Evolutionary conservation across 176 grass and related monocot species (phyloP).

Genomic region (Secale cereale): DNA sequence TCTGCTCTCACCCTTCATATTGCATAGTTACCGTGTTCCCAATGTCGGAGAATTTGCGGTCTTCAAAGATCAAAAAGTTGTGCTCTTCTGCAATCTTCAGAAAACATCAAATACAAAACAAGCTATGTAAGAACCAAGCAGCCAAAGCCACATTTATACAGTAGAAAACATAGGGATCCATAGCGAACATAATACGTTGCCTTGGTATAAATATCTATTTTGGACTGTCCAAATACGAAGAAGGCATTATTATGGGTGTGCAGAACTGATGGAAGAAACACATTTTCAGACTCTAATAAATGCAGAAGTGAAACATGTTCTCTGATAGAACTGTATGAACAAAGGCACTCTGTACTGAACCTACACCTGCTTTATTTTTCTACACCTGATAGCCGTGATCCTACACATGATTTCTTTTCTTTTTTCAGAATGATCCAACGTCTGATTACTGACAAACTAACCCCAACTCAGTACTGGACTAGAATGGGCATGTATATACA

Average conservation of each 20-base stretch:
- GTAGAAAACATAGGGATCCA: background rate
- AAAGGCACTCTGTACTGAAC: background rate
- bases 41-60: slow-evolving; percentile 93
- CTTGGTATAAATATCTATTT: background rate
- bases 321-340: background rate
- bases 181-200: background rate
- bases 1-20: slow-evolving; percentile 77
- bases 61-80: slow-evolving; percentile 89
- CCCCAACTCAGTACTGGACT: background rate
- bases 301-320: background rate
- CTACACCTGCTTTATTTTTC: background rate
- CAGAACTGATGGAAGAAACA: background rate
- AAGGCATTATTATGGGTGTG: background rate
- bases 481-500: background rate
- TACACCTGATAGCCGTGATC: background rate
- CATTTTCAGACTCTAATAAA: background rate
- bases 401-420: background rate
- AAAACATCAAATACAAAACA: background rate
- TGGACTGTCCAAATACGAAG: background rate
- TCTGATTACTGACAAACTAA: background rate
- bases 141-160: background rate
- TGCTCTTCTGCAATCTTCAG: slow-evolving; percentile 86
- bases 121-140: background rate
- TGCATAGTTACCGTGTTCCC: slow-evolving; percentile 95
- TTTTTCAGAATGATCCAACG: background rate